Evolutionary conservation across 2,329 filamentous ascomycete genomes (phyloP).

Genomic region (Ophiostoma tasmaniense): DNA sequence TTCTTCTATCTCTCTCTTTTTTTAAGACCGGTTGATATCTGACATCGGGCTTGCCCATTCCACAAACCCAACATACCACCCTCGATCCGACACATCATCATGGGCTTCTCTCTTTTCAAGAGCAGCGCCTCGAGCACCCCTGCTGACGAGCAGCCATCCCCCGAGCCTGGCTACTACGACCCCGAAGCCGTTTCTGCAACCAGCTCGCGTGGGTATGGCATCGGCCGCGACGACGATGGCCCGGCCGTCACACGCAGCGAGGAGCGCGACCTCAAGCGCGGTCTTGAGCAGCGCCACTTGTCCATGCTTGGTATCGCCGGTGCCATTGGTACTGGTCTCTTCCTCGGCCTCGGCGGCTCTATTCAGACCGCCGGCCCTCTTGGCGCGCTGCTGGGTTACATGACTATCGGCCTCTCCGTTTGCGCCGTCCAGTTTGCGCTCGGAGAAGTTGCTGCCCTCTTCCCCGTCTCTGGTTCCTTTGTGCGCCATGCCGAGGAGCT

Average conservation of each 20-base stretch:
- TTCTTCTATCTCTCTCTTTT: not conserved
- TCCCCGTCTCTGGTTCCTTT: conserved; percentile 69
- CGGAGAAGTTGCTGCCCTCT: conserved; percentile 67
- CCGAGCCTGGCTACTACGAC: not conserved
- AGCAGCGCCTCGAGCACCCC: not conserved
- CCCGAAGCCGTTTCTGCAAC: not conserved
- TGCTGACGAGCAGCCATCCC: not conserved
- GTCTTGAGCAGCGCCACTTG: conserved; percentile 36
- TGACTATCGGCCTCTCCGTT: conserved; percentile 62
- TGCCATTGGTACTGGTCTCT: conserved; percentile 62
- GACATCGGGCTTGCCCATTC: not conserved
- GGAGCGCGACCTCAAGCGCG: conserved; percentile 16
- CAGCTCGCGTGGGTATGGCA: not conserved
- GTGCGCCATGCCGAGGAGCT: conserved; percentile 53
- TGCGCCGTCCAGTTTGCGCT: conserved; percentile 66
- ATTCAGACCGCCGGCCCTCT: conserved; percentile 56
- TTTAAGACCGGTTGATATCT: not conserved
- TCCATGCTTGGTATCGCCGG: conserved; percentile 41
- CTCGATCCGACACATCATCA: not conserved
- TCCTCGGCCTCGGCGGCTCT: conserved; percentile 58
- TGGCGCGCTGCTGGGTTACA: conserved; percentile 58
- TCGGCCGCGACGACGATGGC: conserved; percentile 5
- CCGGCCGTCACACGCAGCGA: conserved; percentile 15
- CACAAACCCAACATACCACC: not conserved
- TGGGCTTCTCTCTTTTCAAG: not conserved